A percentile compares a stretch with the other conserved stretches of the same genome.
Evolutionary conservation across 495 filamentous ascomycete genomes (phyloP).

Genomic region (Penicillium goetzii): DNA sequence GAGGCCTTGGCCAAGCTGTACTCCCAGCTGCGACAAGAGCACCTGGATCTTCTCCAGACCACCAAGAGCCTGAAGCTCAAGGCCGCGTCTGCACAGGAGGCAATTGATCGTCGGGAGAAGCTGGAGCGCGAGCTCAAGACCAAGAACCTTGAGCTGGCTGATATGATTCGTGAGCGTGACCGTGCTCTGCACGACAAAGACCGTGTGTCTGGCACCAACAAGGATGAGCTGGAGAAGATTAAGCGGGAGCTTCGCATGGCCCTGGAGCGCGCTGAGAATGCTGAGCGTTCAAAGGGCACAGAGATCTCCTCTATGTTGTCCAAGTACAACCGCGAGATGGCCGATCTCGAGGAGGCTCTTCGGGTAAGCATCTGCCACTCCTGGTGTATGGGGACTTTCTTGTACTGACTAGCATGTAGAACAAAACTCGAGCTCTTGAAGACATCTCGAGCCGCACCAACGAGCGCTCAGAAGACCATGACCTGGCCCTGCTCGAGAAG

Average conservation of each 20-base stretch:
- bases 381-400: not conserved
- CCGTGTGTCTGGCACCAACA: constrained; percentile 78
- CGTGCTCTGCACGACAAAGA: constrained; percentile 93
- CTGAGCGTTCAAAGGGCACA: constrained; percentile 87
- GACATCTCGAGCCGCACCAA: constrained; percentile 74
- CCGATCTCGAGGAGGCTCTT: constrained; percentile 90
- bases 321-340: constrained; percentile 96
- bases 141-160: constrained; percentile 95
- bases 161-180: constrained; percentile 98
- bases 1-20: constrained; percentile 96
- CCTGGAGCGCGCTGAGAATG: constrained; percentile 87
- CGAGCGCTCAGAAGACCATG: constrained; percentile 83
- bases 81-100: constrained; percentile 94
- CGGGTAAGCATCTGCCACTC: constrained; percentile 48
- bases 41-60: constrained; percentile 90
- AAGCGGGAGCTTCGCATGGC: constrained; percentile 96
- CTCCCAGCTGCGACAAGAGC: constrained; percentile 92
- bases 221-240: constrained; percentile 92
- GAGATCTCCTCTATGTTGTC: constrained; percentile 92
- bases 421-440: constrained; percentile 86
- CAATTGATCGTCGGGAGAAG: constrained; percentile 92
- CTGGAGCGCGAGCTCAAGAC: constrained; percentile 97
- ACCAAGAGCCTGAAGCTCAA: constrained; percentile 96
- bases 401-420: constrained; percentile 42
- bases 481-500: constrained; percentile 81